Conservation (phyloP, 2,329 filamentous ascomycete genomes). For the Beauveria scarabaeidicola region DNA sequence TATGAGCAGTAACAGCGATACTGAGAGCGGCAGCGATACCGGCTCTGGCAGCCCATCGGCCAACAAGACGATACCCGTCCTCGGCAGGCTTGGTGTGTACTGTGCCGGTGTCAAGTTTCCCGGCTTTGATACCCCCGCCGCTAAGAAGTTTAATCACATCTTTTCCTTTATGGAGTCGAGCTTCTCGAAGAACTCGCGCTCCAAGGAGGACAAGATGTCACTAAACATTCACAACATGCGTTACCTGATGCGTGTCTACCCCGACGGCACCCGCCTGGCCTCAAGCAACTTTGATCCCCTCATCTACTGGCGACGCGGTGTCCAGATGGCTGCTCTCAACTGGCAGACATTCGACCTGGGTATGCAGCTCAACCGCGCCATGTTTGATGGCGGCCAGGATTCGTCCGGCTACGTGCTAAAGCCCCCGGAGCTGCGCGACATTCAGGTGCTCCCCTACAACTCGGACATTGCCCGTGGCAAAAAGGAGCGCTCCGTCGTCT, state of each 20-base stretch:
- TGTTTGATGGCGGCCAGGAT: constrained; percentile 88
- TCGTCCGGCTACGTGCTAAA: constrained; percentile 90
- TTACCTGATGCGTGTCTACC: constrained; percentile 90
- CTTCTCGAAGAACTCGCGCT: constrained; percentile 72
- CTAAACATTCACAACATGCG: constrained; percentile 86
- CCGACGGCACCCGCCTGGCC: constrained; percentile 68
- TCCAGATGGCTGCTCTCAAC: constrained; percentile 96
- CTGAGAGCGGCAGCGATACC: constrained; percentile 59
- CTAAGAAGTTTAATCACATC: constrained; percentile 86
- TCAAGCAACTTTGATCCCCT: constrained; percentile 95
- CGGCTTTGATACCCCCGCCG: constrained; percentile 69
- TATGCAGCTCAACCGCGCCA: constrained; percentile 93
- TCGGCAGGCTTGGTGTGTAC: constrained; percentile 80
- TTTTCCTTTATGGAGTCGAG: constrained; percentile 89
- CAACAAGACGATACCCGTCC: constrained; percentile 77
- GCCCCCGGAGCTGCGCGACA: constrained; percentile 72
- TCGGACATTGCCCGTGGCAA: constrained; percentile 48
- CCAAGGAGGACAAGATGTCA: constrained; percentile 64
- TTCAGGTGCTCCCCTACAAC: constrained; percentile 48
- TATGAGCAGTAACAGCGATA: constrained; percentile 67
- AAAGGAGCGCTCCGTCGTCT: constrained; percentile 71
- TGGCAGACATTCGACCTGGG: constrained; percentile 97
- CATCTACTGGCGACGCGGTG: constrained; percentile 86
- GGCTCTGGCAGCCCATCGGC: constrained; percentile 47
- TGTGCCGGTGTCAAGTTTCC: constrained; percentile 70